phyloP scores from a whole-genome alignment of 371 early-diverging fungal species.

The Mortierella sp. region DNA sequence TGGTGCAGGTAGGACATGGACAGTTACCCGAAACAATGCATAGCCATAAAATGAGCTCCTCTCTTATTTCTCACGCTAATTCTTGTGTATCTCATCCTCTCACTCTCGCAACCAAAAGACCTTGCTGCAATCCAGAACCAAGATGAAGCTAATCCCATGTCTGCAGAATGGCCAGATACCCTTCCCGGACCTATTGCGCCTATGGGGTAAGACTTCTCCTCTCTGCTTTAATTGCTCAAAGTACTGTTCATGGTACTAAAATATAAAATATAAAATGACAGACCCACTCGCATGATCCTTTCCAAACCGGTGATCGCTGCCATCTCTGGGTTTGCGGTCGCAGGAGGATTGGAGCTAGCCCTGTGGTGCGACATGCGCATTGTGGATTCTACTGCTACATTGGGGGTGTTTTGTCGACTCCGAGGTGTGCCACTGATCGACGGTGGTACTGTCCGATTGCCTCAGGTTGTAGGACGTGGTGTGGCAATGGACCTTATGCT shows the following conservation, averaged over 20 bases:
- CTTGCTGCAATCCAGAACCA: conserved; percentile 50
- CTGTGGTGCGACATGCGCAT: conserved; percentile 63
- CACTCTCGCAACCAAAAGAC: conserved; percentile 9
- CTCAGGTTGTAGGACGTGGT: conserved; percentile 58
- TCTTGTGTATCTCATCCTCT: not conserved
- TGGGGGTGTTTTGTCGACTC: conserved; percentile 60
- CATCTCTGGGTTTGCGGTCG: conserved; percentile 61
- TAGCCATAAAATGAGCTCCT: not conserved
- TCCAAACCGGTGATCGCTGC: conserved; percentile 62
- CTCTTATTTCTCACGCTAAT: not conserved
- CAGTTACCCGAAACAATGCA: not conserved
- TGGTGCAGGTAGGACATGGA: conserved; percentile 42
- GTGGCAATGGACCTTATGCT: conserved; percentile 63
- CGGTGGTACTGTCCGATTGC: conserved; percentile 59
- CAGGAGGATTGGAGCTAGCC: conserved; percentile 62
- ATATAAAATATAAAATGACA: conserved; percentile 1
- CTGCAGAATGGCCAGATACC: conserved; percentile 40
- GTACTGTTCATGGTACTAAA: not conserved
- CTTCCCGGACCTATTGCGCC: conserved; percentile 57
- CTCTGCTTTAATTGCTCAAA: not conserved
- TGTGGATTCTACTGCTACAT: conserved; percentile 48
- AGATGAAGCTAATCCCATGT: conserved; percentile 48
- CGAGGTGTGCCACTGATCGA: conserved; percentile 61
- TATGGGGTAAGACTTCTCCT: conserved; percentile 54
- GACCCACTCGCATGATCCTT: conserved; percentile 59